Conservation (phyloP, 1,284 basidiomycete genomes). For the Leccinum cinnamomeum region DNA sequence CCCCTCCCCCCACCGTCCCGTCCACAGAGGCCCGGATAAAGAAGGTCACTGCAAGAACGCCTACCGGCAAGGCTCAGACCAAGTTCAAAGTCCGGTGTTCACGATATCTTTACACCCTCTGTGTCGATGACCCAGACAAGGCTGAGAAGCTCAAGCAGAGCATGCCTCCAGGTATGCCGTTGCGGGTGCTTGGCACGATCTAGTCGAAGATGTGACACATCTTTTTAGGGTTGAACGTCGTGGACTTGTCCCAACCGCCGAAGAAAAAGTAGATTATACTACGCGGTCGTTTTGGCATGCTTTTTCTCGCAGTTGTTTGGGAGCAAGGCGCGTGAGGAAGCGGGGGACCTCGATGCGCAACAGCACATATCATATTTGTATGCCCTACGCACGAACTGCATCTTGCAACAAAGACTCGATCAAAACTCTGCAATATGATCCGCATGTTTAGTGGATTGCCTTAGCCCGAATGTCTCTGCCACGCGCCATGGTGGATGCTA, state of each 20-base stretch:
- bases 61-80: conserved; percentile 79
- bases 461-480: neutral
- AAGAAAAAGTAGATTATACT: conserved; percentile 66
- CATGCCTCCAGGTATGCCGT: conserved; percentile 84
- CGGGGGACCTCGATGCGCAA: conserved; percentile 6
- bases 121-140: conserved; percentile 95
- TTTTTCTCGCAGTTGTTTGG: neutral
- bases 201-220: neutral
- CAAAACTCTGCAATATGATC: conserved; percentile 1
- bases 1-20: neutral
- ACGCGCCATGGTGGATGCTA: neutral
- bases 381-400: conserved; percentile 18
- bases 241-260: conserved; percentile 61
- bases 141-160: conserved; percentile 97
- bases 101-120: conserved; percentile 96
- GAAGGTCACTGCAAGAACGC: conserved; percentile 74
- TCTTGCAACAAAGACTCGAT: conserved; percentile 7
- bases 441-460: neutral
- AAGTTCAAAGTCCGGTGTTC: conserved; percentile 99
- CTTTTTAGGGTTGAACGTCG: conserved; percentile 59
- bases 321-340: conserved; percentile 2
- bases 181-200: neutral
- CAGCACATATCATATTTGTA: conserved; percentile 22
- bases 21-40: conserved; percentile 90
- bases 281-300: neutral